Evolutionary conservation across 495 filamentous ascomycete species (phyloP), one percentile per base, ranked within the genome.

Genomic region (Neurospora tetraspora): DNA sequence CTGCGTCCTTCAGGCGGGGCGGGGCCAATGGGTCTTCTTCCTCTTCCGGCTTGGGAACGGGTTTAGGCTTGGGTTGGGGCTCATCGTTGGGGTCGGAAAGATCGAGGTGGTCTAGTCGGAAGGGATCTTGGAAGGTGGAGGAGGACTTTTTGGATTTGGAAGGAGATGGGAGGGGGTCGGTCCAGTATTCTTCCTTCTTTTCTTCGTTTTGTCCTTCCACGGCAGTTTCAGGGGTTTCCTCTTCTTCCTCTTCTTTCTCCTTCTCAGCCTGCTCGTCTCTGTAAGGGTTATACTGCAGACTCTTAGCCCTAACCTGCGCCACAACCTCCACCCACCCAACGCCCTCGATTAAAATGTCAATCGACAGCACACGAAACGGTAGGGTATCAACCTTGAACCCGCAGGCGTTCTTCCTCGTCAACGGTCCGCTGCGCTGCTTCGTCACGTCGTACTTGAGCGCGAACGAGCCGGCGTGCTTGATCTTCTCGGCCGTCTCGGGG

Each of bases 281-380:
- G 5, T 8, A 8, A 1, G 53, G 53, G 2, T 65, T 42, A 2
- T 45, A 27, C 27, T 72, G 79, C 69, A 87, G 73, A 36, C 81
- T 76, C 76, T 75, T 88, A 34, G 86, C 87, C 31, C 94, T 89
- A 9, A 96, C 86, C 80, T 98, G 94, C 16, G 90, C 89, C 7
- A 88, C 90, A 23, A 99, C 80, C 79, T 99, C 96, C 9, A 99
- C 86, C 95, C 96, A 99, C 3, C 96, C 96, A 47, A 90, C 89
- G 23, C 95, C 93, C 76, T 97, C 94, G 42, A 99, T 89, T 9
- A 99, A 82, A 43, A 99, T 88, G 79, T 99, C 96, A 0, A 91
- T 86, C 7, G 89, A 86, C 70, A 94, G 84, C 4, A 98, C 88
- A 11, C 85, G 86, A 79, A 95, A 99, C 3, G 94, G 94, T 43